phyloP scores from a whole-genome alignment of 129 eudicot species.

The Kitagawia praeruptora region DNA sequence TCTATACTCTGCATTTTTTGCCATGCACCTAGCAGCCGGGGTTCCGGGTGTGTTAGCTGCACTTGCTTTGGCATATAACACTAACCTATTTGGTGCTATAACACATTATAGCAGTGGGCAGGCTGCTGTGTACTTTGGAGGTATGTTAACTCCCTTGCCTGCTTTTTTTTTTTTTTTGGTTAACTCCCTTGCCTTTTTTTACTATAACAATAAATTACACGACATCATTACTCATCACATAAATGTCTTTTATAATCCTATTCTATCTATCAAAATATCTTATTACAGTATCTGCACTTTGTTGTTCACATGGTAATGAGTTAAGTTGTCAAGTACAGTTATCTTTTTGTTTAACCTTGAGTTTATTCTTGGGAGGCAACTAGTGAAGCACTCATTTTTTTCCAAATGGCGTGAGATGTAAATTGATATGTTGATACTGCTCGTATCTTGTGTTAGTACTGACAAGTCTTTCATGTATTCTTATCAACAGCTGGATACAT shows the following conservation, averaged over 20 bases:
- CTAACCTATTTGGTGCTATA: slow-evolving; percentile 77
- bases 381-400: neutral
- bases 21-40: slow-evolving; percentile 84
- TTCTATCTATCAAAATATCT: neutral
- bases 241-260: neutral
- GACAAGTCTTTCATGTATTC: slow-evolving; percentile 16
- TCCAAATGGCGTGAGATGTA: neutral
- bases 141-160: slow-evolving; percentile 23
- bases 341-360: neutral
- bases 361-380: neutral
- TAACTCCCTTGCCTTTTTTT: neutral
- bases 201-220: neutral
- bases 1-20: slow-evolving; percentile 82
- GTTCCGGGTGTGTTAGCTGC: slow-evolving; percentile 87
- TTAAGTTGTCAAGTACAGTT: neutral
- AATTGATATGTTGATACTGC: neutral
- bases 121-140: slow-evolving; percentile 95
- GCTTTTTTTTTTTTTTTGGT: neutral
- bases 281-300: neutral
- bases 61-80: slow-evolving; percentile 69
- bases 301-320: neutral
- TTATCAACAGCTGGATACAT: slow-evolving; percentile 67
- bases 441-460: neutral
- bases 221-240: neutral
- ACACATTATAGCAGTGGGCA: slow-evolving; percentile 97